Evolutionary conservation across 176 grass and related monocot genomes (phyloP).

Genomic region (Eragrostis curvula): DNA sequence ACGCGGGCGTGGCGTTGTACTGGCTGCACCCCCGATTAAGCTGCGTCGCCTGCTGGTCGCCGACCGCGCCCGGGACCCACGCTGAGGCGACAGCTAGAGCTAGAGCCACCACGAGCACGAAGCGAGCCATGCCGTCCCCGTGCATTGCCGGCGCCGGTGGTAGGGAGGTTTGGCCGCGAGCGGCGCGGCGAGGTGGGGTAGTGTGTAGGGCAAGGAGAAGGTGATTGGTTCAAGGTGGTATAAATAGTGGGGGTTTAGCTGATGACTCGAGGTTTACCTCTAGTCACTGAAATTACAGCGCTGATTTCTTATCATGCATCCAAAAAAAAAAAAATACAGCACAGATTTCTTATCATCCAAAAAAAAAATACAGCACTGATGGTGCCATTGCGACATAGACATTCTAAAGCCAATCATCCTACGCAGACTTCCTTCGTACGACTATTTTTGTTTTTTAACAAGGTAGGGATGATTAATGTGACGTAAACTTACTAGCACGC

Average conservation of each 20-base stretch:
- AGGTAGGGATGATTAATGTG: too few relatives aligned
- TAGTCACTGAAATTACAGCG: too few relatives aligned
- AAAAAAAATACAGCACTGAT: too few relatives aligned
- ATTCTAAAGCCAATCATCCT: too few relatives aligned
- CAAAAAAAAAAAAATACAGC: too few relatives aligned
- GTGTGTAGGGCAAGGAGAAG: not conserved
- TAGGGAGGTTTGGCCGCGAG: not conserved
- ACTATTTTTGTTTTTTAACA: too few relatives aligned
- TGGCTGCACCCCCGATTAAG: constrained; percentile 70
- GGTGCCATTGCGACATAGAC: too few relatives aligned
- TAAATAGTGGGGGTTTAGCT: not conserved
- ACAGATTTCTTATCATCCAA: too few relatives aligned
- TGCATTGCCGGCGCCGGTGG: constrained; percentile 7
- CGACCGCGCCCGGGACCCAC: constrained; percentile 27
- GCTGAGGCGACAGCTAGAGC: constrained; percentile 1
- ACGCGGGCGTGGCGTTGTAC: constrained; percentile 60
- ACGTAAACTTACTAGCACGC: not conserved
- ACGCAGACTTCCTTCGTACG: too few relatives aligned
- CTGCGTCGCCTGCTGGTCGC: constrained; percentile 57
- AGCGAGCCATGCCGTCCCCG: not conserved
- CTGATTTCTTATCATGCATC: too few relatives aligned
- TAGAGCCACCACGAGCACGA: constrained; percentile 15
- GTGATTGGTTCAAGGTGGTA: constrained; percentile 12
- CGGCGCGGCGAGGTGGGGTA: not conserved
- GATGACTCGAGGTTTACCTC: too few relatives aligned